phyloP scores from a whole-genome alignment of 768 basidiomycete species.

The Lanmaoa rubissima region DNA sequence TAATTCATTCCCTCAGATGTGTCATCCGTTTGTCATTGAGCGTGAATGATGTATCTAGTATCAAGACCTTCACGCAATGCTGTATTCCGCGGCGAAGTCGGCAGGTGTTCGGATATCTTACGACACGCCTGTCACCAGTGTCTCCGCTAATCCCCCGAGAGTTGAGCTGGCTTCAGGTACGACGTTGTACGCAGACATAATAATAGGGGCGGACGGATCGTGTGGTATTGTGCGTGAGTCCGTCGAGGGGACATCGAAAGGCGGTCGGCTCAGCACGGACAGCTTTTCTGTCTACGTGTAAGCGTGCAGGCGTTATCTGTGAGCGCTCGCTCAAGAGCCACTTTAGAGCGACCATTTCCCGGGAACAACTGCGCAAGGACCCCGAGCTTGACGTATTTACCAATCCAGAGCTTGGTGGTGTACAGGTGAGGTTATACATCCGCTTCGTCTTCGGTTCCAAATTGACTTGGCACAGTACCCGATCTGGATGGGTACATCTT shows the following conservation, averaged over 20 bases:
- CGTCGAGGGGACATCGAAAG: slow-evolving; percentile 29
- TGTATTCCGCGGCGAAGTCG: slow-evolving; percentile 44
- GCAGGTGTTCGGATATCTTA: slow-evolving; percentile 48
- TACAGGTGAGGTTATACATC: slow-evolving; percentile 8
- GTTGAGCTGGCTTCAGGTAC: slow-evolving; percentile 43
- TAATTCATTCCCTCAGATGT: slow-evolving; percentile 1
- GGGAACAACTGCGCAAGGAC: slow-evolving; percentile 39
- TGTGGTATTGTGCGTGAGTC: slow-evolving; percentile 39
- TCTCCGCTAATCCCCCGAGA: slow-evolving; percentile 28
- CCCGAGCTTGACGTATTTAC: slow-evolving; percentile 34
- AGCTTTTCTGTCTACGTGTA: slow-evolving; percentile 43
- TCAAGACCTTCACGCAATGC: slow-evolving; percentile 47
- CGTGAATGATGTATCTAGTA: slow-evolving; percentile 37
- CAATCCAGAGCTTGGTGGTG: slow-evolving; percentile 9
- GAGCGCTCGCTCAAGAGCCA: slow-evolving; percentile 1
- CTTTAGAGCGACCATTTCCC: slow-evolving; percentile 41
- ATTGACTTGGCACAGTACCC: slow-evolving; percentile 9
- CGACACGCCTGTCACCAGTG: slow-evolving; percentile 34
- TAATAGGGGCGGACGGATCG: slow-evolving; percentile 59
- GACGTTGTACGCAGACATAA: slow-evolving; percentile 44
- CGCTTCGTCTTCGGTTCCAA: not conserved
- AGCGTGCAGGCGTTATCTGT: slow-evolving; percentile 11
- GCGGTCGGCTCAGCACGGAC: slow-evolving; percentile 18
- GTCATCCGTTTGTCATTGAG: not conserved
- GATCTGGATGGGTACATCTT: slow-evolving; percentile 22